Conservation (phyloP, 2,329 filamentous ascomycete species). For the Fusarium sp. region DNA sequence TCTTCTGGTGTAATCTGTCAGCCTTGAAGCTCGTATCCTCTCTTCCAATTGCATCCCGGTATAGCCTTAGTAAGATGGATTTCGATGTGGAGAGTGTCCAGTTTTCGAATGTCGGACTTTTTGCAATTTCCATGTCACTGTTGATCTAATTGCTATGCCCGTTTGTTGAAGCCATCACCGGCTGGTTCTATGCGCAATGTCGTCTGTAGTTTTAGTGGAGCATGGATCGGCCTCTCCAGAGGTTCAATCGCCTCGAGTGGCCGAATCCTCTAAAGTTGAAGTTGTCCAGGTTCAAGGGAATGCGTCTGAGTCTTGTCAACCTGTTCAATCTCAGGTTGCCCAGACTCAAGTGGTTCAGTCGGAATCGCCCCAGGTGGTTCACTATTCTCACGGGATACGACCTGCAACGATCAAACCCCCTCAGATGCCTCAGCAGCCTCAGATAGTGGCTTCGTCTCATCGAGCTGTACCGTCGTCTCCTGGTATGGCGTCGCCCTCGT, state of each 20-base stretch:
- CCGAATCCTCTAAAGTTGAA: background rate
- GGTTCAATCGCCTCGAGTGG: background rate
- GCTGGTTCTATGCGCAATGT: background rate
- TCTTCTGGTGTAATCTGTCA: background rate
- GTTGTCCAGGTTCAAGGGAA: background rate
- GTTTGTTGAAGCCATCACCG: background rate
- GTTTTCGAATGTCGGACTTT: slow-evolving; percentile 1
- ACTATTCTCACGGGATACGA: background rate
- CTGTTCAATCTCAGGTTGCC: background rate
- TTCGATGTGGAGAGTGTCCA: background rate
- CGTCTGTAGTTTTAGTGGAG: background rate
- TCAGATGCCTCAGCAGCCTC: background rate
- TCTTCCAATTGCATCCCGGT: background rate
- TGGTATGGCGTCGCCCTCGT: background rate
- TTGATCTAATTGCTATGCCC: background rate
- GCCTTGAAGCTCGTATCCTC: rapidly evolving
- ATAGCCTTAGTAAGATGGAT: background rate
- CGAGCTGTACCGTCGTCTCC: too few relatives aligned
- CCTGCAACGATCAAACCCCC: background rate
- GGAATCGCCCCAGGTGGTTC: too few relatives aligned
- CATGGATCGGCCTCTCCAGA: background rate
- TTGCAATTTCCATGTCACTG: background rate
- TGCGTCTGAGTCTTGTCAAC: too few relatives aligned
- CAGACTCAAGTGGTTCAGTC: background rate
- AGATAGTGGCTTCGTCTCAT: too few relatives aligned